These are phyloP conservation scores for Physaria fendleri DNA, from an alignment of 345 rosid genomes.

Conservation along the genomic window DNA sequence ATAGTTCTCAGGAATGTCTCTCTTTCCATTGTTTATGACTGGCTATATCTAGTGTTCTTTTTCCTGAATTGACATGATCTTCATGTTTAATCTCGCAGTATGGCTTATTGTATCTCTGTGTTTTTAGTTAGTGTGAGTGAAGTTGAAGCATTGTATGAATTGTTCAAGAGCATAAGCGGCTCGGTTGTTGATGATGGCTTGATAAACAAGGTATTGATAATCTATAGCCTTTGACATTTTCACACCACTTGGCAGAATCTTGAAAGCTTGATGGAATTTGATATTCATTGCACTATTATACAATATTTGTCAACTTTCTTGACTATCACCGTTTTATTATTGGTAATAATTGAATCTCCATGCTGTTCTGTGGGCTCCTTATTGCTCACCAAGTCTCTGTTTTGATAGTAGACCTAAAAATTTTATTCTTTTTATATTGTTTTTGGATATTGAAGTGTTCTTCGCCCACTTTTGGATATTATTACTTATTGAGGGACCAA, in stretches of 20 bases:
- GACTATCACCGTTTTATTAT: conserved; percentile 23
- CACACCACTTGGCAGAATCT: conserved; percentile 8
- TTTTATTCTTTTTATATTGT: background rate
- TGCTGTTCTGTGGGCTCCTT: conserved; percentile 26
- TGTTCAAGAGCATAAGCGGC: conserved; percentile 89
- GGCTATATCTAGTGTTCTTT: no score
- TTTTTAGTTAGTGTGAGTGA: conserved; percentile 86
- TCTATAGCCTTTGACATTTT: background rate
- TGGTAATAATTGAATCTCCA: conserved; percentile 18
- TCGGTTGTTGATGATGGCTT: conserved; percentile 88
- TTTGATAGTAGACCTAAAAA: conserved; percentile 21
- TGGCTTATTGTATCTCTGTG: background rate
- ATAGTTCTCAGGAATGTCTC: conserved; percentile 1
- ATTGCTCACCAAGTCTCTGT: conserved; percentile 22
- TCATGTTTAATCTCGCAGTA: background rate
- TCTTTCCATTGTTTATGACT: background rate
- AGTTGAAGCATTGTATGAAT: conserved; percentile 89
- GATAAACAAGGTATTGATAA: conserved; percentile 69
- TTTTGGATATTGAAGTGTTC: conserved; percentile 4
- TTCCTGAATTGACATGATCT: no score
- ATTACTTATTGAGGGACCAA: conserved; percentile 22
- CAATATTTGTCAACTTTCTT: conserved; percentile 15
- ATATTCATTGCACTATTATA: conserved; percentile 9
- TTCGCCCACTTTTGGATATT: conserved; percentile 28
- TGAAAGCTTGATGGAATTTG: conserved; percentile 12